phyloP scores from a whole-genome alignment of 371 early-diverging fungal genomes.

The Umbelopsis sp. region DNA sequence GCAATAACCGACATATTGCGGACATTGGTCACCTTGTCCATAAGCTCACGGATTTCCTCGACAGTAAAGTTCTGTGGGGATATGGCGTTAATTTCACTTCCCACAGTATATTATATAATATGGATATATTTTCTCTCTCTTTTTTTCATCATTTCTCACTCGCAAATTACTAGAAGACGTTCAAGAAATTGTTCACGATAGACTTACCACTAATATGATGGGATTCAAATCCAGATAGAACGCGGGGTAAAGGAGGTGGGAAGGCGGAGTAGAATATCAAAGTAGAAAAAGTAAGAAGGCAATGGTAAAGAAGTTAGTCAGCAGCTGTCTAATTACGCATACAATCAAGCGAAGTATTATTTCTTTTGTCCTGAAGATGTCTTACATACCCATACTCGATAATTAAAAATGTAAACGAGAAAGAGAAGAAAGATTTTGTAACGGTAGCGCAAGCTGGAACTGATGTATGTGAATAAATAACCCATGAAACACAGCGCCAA shows the following conservation, averaged over 20 bases:
- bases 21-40: constrained; percentile 82
- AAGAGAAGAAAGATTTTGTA: neutral
- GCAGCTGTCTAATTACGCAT: neutral
- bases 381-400: constrained; percentile 12
- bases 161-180: neutral
- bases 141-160: neutral
- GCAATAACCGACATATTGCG: constrained; percentile 99
- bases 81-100: neutral
- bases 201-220: too few species aligned
- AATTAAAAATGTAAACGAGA: neutral
- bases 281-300: neutral
- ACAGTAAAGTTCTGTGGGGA: constrained; percentile 39
- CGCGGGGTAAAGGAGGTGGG: neutral
- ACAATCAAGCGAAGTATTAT: neutral
- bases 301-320: neutral
- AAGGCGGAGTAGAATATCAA: neutral
- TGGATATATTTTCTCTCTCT: too few species aligned
- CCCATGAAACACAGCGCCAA: neutral
- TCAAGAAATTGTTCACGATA: neutral
- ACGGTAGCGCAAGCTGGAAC: neutral
- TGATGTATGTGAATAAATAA: neutral
- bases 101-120: too few species aligned
- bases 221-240: constrained; percentile 7
- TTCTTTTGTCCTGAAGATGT: too few species aligned
- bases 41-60: constrained; percentile 46